Base-by-base conservation (phyloP, 1,139 yeast genomes). In the Taiozyma onychis region DNA sequence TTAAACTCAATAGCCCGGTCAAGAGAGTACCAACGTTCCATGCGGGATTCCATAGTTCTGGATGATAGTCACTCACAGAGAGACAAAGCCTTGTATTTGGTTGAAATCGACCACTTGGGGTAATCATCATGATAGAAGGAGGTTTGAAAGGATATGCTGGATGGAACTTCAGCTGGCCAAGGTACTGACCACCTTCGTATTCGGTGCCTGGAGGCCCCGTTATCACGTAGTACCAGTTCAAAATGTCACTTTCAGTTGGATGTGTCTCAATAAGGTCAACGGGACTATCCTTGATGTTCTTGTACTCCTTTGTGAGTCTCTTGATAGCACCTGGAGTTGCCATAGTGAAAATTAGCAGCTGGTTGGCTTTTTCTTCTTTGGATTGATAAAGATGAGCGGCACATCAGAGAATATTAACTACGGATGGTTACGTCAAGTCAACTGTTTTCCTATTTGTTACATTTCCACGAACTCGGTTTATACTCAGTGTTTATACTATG, bases 21-120 rank as follows among this genome's bases (percentile, higher is more conserved):
- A 86, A 71, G 28, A 86, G 86, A 0, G 91, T 84, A 34, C 83
- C 74, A 43, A 85, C 91, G 46, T 84, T 79, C 93, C 93, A 86
- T 2, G 88, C 85, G 3, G 95, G 93, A 64, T 86, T 85, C 95
- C 95, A 86, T 2, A 82, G 70, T 61, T 85, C 87, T n/a, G 91
- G 93, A 60, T 87, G 95, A 66, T 76, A 87, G 32, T 73, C 78
- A 53, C 77, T 72, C 68, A 75, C 74, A 35, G 74, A 69, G 21
- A 76, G 62, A 56, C 80, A 76, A 39, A 76, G 64, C 39, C 75
- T 59, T 3, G 70, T 66, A 55, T 74, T 73, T 45, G 76, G 67
- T 1, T 66, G 60, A 58, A 75, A 80, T 39, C 83, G 65, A 5
- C 90, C 95, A 56, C 77, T 80, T 3, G 95, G 95, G 0, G 95